Base-by-base conservation (phyloP, 441 rosid species). In the Francoa sonchifolia region DNA sequence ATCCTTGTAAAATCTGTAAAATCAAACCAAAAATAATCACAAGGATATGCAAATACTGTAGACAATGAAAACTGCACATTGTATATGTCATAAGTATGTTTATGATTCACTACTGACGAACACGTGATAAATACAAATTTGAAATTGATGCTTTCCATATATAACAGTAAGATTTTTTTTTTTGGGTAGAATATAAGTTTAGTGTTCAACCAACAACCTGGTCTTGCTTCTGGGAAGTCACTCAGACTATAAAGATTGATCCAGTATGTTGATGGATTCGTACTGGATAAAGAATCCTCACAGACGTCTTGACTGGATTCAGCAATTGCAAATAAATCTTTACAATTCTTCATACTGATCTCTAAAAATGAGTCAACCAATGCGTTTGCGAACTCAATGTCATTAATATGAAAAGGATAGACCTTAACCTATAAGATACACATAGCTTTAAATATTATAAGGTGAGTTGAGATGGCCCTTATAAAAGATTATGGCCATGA, bases 161-260 rank as follows among this genome's bases (percentile, higher is more conserved):
- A 38, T 3, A 17, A 28, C 21, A 40, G 13, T 11, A 57, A 33
- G 9, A 39, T 27, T 34, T 49, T 16, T 13, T 21, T 32, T n/a
- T n/a, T n/a, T n/a, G n/a, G n/a, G n/a, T n/a, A n/a, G n/a, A n/a
- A n/a, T n/a, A n/a, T n/a, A n/a, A n/a, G n/a, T n/a, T n/a, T n/a
- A n/a, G n/a, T n/a, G 18, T 31, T 18, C 31, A 18, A 22, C 33
- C 12, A 14, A 38, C 38, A 55, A 89, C 95, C 97, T 77, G 82
- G 84, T 62, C 53, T 72, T 46, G 95, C 95, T 54, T 79, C 73
- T 30, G 97, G 92, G 51, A 68, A 82, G 67, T 64, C 61, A 62
- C 68, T 77, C 54, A 88, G 89, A 66, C 67, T 73, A 61, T 60
- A 66, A 47, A 59, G 42, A 46, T 72, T 41, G 13, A 61, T 48